These are phyloP conservation scores for Monilinia laxa DNA, from an alignment of 2,329 filamentous ascomycete species.

Conservation along the genomic window DNA sequence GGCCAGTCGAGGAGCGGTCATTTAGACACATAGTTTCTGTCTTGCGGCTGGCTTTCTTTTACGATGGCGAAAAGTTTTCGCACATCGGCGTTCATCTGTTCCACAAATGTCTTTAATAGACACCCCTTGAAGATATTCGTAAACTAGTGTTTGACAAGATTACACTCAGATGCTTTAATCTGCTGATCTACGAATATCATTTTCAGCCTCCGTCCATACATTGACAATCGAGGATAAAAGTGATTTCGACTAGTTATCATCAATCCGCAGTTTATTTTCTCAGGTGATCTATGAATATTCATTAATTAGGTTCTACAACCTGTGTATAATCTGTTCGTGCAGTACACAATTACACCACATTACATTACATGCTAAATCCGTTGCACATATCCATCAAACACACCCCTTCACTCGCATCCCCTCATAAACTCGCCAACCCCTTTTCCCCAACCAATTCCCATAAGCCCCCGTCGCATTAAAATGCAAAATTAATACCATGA, in stretches of 20 bases:
- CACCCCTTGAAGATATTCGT: background rate
- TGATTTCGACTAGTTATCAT: no score
- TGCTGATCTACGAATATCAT: background rate
- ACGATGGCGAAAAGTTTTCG: no score
- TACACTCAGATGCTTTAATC: background rate
- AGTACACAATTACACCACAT: background rate
- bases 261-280: no score
- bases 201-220: no score
- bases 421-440: background rate
- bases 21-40: no score
- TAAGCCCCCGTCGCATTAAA: constrained; percentile 41
- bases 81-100: no score
- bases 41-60: no score
- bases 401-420: background rate
- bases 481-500: constrained; percentile 52
- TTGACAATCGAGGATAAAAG: no score
- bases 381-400: background rate
- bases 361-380: no score
- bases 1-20: no score
- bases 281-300: no score
- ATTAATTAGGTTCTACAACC: background rate
- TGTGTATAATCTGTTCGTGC: background rate
- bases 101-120: no score
- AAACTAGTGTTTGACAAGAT: background rate
- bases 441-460: constrained; percentile 38